Evolutionary conservation across 2,329 filamentous ascomycete genomes (phyloP).

Genomic region (Fusarium sp.): DNA sequence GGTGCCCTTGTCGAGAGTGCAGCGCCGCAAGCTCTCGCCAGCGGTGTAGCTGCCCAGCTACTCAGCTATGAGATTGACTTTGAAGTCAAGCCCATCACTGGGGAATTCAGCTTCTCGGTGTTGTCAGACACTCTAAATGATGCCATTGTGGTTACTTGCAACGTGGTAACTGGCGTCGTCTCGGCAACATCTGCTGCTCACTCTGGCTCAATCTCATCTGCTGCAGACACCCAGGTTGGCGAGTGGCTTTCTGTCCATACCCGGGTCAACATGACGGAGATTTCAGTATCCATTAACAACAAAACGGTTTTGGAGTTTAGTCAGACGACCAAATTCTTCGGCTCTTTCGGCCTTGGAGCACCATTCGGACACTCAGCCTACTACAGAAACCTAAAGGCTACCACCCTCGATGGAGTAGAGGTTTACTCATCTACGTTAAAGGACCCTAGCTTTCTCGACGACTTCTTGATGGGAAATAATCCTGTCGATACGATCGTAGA

Average conservation of each 20-base stretch:
- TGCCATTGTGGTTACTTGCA: neutral
- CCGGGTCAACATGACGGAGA: neutral
- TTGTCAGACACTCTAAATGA: neutral
- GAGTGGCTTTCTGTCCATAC: neutral
- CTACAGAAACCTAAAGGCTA: neutral
- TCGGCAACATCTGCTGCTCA: neutral
- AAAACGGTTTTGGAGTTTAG: neutral
- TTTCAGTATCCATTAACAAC: neutral
- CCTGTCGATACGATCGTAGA: neutral
- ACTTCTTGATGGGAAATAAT: neutral
- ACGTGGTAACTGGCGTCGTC: neutral
- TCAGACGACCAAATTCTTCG: neutral
- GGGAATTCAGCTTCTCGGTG: neutral
- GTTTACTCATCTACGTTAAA: neutral
- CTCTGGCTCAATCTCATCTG: neutral
- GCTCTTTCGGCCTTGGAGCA: neutral
- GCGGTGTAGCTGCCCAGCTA: neutral
- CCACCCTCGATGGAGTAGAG: neutral
- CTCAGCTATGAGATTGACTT: neutral
- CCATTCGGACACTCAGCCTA: neutral
- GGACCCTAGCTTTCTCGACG: neutral
- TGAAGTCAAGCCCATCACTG: neutral
- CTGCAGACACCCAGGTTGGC: neutral
- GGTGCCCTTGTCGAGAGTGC: neutral
- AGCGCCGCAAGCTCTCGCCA: neutral